Evolutionary conservation across 78 protist genomes (phyloP), one percentile per base, ranked within the genome.

Genomic region (Speleostelium caveatum): DNA sequence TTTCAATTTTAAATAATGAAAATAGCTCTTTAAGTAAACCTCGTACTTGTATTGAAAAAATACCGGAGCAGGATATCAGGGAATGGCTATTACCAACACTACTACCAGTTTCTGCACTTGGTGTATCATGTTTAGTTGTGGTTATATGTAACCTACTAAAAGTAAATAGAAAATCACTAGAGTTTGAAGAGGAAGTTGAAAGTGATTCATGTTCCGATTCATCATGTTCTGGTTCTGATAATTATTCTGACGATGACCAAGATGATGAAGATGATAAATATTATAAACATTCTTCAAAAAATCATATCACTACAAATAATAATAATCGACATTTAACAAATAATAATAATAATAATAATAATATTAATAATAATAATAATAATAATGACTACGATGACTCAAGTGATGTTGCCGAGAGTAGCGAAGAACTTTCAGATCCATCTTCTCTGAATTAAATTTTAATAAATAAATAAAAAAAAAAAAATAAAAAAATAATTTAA

Each of bases 41-140:
- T 19, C 63, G 21, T 17, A 19, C 16, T 8, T 72, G 78, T 72
- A 53, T 51, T 32, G 78, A 72, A 53, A 17, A 42, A 1, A 30
- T 51, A 53, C 78, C 78, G 7, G 19, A 58, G 21, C 21, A 55
- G 2, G 39, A 33, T 6, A 26, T 53, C 3, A 51, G 65, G 21
- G 32, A 72, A 36, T 72, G 78, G 78, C 32, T 72, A 72, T 22
- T 72, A 2, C 78, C 78, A 51, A 32, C 78, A 33, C 33, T 72
- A 19, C 5, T 72, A 28, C 78, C 78, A 16, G 38, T 53, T 51
- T 5, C 8, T 33, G 6, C 33, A 0, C 8, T 72, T 30, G 78
- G 78, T 21, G 16, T 72, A 33, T 33, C 56, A 3, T 51, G 78
- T 53, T 72, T 72, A 32, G 26, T 33, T 8, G 24, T 72, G 2